Evolutionary conservation across 805 yeast genomes (phyloP), one percentile per base, ranked within the genome.

Genomic region (Isabelozyma pseudorhagii): DNA sequence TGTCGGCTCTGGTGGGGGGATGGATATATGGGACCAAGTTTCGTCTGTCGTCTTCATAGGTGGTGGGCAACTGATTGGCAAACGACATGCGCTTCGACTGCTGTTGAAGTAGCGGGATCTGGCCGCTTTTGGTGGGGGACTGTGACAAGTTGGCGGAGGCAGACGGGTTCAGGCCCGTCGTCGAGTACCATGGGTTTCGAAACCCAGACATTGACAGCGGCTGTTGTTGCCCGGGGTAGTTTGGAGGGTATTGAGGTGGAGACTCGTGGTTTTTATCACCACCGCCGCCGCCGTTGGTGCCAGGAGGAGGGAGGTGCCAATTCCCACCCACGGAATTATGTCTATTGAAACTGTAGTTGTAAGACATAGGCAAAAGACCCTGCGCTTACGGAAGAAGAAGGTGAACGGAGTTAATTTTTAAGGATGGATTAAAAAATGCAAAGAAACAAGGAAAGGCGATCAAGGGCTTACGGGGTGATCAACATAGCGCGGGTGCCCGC

Each of bases 31-130:
- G 67, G 5, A 66, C 63, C 2, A 54, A 55, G 27, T 55, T 55
- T 21, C 50, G 49, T 8, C 44, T 21, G 13, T 68, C 74, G 50
- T 71, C 60, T 56, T 79, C 84, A 58, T 79, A 79, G 1, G 82
- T 79, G 2, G 79, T 73, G 25, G 82, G 80, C 11, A 79, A 60
- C 50, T 77, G 81, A 54, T 69, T 72, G 10, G 77, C 67, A 50
- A 69, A 72, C n/a, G 74, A 69, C 40, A 63, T 57, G 18, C 72
- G 50, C 50, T 64, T 67, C 40, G 47, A 56, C 28, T 60, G 64
- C 46, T 67, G 72, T 42, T 61, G 68, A 40, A 65, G 57, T 8
- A 68, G 55, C 9, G 69, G 69, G 17, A 61, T 56, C 38, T 61
- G 49, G 38, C 59, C 50, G 46, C 17, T 17, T 17, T 66, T 65